These are phyloP conservation scores for Cadophora sp. DNA, from an alignment of 2,329 filamentous ascomycete species.

Conservation along the genomic window DNA sequence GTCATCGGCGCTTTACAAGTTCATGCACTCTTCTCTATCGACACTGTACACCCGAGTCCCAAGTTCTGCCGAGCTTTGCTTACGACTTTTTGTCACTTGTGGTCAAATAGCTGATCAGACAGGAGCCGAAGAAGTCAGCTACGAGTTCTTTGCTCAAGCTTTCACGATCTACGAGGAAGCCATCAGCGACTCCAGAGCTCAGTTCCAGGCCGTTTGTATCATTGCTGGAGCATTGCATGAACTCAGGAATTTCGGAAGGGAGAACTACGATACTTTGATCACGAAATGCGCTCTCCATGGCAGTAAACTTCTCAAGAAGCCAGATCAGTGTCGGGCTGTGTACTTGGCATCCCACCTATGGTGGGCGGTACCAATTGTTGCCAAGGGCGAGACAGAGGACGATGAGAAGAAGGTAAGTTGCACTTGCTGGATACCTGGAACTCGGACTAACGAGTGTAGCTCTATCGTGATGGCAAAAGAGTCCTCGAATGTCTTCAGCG, in stretches of 20 bases:
- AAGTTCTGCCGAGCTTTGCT: conserved; percentile 83
- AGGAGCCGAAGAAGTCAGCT: conserved; percentile 93
- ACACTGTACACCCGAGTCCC: conserved; percentile 85
- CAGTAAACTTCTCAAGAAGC: conserved; percentile 96
- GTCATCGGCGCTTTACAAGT: conserved; percentile 88
- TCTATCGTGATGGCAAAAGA: conserved; percentile 96
- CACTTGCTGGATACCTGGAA: background rate
- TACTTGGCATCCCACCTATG: conserved; percentile 96
- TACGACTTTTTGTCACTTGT: conserved; percentile 89
- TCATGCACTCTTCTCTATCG: conserved; percentile 88
- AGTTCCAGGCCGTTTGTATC: conserved; percentile 97
- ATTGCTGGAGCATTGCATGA: conserved; percentile 90
- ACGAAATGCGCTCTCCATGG: conserved; percentile 97
- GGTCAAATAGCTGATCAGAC: conserved; percentile 92
- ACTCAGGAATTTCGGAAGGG: conserved; percentile 88
- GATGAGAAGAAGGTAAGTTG: conserved; percentile 72
- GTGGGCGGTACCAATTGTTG: conserved; percentile 90
- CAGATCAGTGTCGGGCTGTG: conserved; percentile 95
- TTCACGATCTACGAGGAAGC: conserved; percentile 98
- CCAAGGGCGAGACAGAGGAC: conserved; percentile 84
- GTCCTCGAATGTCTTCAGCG: conserved; percentile 96
- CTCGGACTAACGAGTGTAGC: conserved; percentile 55
- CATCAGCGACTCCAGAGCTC: conserved; percentile 92
- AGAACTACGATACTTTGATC: conserved; percentile 98
- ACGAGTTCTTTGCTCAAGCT: conserved; percentile 97